These are phyloP conservation scores for Friedmanniomyces simplex DNA, from an alignment of 495 filamentous ascomycete species.

Conservation along the genomic window DNA sequence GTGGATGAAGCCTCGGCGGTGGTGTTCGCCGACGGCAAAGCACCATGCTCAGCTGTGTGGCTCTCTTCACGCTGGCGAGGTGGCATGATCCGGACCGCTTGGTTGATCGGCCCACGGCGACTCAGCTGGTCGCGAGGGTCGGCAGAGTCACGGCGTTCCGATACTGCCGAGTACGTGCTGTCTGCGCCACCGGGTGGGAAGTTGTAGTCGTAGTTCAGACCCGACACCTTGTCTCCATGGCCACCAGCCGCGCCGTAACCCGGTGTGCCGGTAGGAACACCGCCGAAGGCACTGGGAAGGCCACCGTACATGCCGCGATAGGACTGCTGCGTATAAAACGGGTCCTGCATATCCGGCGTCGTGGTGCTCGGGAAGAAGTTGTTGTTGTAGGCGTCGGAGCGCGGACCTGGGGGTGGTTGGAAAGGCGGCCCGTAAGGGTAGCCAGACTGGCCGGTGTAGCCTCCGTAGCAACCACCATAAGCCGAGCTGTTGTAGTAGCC, in stretches of 20 bases:
- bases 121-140: neutral
- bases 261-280: neutral
- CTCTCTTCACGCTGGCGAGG: neutral
- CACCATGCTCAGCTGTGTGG: neutral
- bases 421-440: neutral
- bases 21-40: neutral
- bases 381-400: neutral
- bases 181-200: slow-evolving; percentile 6
- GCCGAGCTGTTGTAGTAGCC: neutral
- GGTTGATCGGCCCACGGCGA: too few relatives aligned
- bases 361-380: neutral
- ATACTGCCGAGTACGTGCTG: neutral
- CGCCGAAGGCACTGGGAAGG: neutral
- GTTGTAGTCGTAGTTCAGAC: slow-evolving; percentile 11
- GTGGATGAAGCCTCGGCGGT: neutral
- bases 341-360: neutral
- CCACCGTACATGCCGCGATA: neutral
- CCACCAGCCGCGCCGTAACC: neutral
- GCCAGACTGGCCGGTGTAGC: neutral
- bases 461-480: neutral
- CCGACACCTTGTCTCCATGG: neutral
- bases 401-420: neutral
- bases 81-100: neutral
- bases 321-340: neutral
- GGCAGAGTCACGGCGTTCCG: neutral